Base-by-base conservation (phyloP, 257 asterid genomes). In the Verbascum thapsus region DNA sequence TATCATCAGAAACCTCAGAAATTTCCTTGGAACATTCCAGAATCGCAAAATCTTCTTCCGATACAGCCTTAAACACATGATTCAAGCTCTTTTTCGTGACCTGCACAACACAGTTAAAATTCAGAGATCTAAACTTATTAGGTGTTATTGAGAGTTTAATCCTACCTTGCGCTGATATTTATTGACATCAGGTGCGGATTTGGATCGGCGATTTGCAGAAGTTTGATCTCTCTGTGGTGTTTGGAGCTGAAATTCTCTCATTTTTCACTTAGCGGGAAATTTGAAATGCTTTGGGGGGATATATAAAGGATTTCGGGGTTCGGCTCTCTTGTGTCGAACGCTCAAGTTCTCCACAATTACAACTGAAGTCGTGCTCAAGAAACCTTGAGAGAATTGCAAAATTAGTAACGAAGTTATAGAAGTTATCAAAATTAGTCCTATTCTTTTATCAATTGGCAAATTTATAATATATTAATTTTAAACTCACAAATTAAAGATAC, bases 111-210 rank as follows among this genome's bases (percentile, higher is more conserved):
- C 38, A 26, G 10, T 18, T 10, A 15, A 41, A 38, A 17, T 56
- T 65, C n/a, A 53, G 11, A 53, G 34, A 45, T 40, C 1, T 9
- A 37, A 45, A 55, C 20, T 11, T 8, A 16, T 16, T 5, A 6
- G 22, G n/a, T 19, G 15, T 10, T 10, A 38, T 48, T 13, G 13
- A 12, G 2, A 68, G 15, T 10, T 1, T 57, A n/a, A 63, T 60
- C 62, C 8, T 39, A 84, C 90, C 81, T 80, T 84, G 20, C 57
- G 79, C 47, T 3, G 40, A 68, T 76, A 82, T 64, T 44, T 68
- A 22, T 22, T 50, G 63, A 65, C 75, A 62, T 76, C 85, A 11
- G 80, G 17, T 52, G 74, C 15, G 20, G 76, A 61, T 76, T 82
- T 87, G 19, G 68, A 44, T 13, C 70, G 73, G 59, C 86, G 88